phyloP scores from a whole-genome alignment of 768 basidiomycete species.

The Phlebiopsis flavidoalba region DNA sequence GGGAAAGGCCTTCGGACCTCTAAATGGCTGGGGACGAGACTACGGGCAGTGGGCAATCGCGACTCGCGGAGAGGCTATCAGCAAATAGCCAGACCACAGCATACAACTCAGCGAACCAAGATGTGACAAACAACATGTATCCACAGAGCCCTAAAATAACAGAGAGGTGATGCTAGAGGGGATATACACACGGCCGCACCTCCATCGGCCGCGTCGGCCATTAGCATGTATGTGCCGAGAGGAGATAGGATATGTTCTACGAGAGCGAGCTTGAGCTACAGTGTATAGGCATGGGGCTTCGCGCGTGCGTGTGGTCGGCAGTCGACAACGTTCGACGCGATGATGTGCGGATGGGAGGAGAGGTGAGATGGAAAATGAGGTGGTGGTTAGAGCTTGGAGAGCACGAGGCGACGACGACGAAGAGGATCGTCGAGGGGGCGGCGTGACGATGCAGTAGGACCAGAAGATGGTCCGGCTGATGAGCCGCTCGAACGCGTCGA shows the following conservation, averaged over 20 bases:
- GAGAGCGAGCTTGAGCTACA: not conserved
- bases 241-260: not conserved
- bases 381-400: conserved; percentile 43
- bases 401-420: conserved; percentile 66
- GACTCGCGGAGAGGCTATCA: no score
- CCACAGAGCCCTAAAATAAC: not conserved
- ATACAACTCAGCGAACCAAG: not conserved
- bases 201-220: not conserved
- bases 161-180: not conserved
- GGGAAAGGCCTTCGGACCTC: no score
- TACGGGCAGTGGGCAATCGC: not conserved
- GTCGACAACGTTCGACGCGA: not conserved
- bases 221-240: not conserved
- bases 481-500: conserved; percentile 86
- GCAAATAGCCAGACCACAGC: not conserved
- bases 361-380: not conserved
- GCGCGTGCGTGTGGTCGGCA: not conserved
- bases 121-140: not conserved
- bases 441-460: conserved; percentile 86
- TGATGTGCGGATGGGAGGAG: not conserved
- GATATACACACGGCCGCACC: not conserved
- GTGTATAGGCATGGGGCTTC: not conserved
- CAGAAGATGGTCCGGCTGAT: conserved; percentile 91
- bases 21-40: no score
- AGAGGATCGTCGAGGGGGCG: conserved; percentile 78